Conservation (phyloP, 352 stramenopile genomes). For the Pythium phragmiticola region DNA sequence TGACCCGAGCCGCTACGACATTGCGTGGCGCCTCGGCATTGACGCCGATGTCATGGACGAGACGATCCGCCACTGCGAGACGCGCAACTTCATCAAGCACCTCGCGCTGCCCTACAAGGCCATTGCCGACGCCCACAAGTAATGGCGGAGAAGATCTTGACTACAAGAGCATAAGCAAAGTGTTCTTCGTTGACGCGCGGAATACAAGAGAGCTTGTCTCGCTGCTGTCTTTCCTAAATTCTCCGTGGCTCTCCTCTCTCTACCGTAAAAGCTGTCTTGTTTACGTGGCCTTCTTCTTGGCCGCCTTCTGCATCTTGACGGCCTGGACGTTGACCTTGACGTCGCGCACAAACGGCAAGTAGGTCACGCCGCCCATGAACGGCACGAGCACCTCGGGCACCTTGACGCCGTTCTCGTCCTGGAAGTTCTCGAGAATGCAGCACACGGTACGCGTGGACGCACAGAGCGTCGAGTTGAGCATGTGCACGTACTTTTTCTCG, state of each 20-base stretch:
- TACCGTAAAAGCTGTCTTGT: neutral
- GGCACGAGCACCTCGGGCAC: conserved; percentile 97
- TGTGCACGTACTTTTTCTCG: conserved; percentile 98
- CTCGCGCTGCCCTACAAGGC: conserved; percentile 76
- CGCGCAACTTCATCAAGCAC: conserved; percentile 86
- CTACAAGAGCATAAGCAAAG: no score
- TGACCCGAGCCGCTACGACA: conserved; percentile 70
- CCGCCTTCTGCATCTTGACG: conserved; percentile 94
- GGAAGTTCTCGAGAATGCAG: conserved; percentile 99
- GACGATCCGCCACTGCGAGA: conserved; percentile 72
- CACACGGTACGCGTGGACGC: conserved; percentile 98
- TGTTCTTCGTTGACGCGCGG: no score
- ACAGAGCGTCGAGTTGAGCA: conserved; percentile 99
- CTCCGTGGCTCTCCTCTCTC: no score
- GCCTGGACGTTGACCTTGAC: conserved; percentile 90
- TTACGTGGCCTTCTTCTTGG: conserved; percentile 91
- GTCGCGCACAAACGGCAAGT: conserved; percentile 97
- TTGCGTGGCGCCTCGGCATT: conserved; percentile 73
- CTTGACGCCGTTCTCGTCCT: conserved; percentile 96
- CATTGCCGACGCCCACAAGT: conserved; percentile 28
- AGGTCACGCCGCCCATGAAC: conserved; percentile 98
- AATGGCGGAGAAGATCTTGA: neutral
- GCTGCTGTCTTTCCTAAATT: no score
- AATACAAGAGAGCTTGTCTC: no score
- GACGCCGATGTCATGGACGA: conserved; percentile 83